Base-by-base conservation (phyloP, 495 filamentous ascomycete species). In the Massariosphaeria phaeospora region DNA sequence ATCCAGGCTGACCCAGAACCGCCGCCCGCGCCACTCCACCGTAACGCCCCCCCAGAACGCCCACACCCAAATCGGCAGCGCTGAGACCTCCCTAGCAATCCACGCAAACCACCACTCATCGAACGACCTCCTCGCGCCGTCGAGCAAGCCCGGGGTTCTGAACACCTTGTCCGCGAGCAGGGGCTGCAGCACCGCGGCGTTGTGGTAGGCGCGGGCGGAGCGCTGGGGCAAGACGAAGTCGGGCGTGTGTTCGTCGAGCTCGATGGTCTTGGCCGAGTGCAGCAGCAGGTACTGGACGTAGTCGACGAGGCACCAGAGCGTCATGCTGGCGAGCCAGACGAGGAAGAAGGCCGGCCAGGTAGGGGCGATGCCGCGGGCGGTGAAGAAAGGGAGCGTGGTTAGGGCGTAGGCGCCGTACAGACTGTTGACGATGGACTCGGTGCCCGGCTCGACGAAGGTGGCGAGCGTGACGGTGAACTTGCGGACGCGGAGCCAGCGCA, bases 391-490 rank as follows among this genome's bases (percentile, higher is more conserved):
- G 8, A 95, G 64, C 0, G 84, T 88, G 0, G 86, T 95, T 18
- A 88, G 55, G 0, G 81, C 89, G 67, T 82, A 96, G 0, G 86
- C 80, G 23, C 90, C 82, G 63, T 95, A 87, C 1, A 84, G 66
- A 13, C 82, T 88, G 68, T 89, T 93, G 0, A 96, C 63, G 11
- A 97, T 72, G n/a, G 83, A 85, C 70, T 97, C 94, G 2, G 93
- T 93, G 2, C 89, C 90, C 0, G 91, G 91, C 61, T 99, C 94
- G n/a, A 96, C 84, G 1, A 96, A 72, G 0, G 94, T 96, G 0
- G 94, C 94, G 0, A 85, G 74, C 15, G 86, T 73, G 26, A 96
- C 91, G 4, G 91, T 96, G 75, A 88, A 99, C 66, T 97, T 99
- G 26, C 94, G 77, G 2, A 95, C 94, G 0, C 94, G 81, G 15